Percentiles rank a stretch among this genome's conserved stretches.
Conservation (phyloP, 805 yeast species). For the Brettanomyces custersianus region DNA sequence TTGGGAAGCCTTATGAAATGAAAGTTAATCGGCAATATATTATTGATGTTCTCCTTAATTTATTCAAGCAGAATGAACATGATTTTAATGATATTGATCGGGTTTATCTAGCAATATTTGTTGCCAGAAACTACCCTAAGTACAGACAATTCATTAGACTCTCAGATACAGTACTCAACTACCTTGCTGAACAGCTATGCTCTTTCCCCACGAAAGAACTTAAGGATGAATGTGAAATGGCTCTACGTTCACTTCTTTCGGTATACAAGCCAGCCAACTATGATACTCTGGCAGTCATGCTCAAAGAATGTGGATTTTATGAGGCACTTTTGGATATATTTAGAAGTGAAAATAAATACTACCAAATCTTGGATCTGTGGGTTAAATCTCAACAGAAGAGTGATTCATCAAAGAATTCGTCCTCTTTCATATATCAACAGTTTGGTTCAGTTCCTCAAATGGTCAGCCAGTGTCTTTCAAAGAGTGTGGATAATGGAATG, state of each 20-base stretch:
- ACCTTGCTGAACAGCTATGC: conserved; percentile 43
- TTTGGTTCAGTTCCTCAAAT: conserved; percentile 24
- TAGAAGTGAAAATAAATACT: conserved; percentile 39
- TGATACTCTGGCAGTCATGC: conserved; percentile 36
- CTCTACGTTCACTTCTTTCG: conserved; percentile 64
- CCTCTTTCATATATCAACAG: conserved; percentile 10
- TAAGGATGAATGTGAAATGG: conserved; percentile 61
- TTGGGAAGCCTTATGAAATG: conserved; percentile 18
- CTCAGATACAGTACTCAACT: conserved; percentile 47
- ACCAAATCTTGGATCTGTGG: conserved; percentile 51
- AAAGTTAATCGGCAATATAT: conserved; percentile 66
- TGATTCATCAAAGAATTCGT: no score
- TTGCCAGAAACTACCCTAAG: conserved; percentile 77
- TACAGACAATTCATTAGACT: conserved; percentile 74
- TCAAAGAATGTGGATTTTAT: conserved; percentile 47
- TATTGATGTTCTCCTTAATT: conserved; percentile 59
- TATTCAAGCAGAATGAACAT: conserved; percentile 30
- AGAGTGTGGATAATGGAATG: conserved; percentile 6
- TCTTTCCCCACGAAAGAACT: conserved; percentile 24
- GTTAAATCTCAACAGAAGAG: conserved; percentile 17
- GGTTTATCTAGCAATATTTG: conserved; percentile 49
- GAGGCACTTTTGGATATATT: conserved; percentile 53
- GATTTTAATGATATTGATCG: conserved; percentile 24
- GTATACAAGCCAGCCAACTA: conserved; percentile 52
- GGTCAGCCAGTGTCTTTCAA: conserved; percentile 18